Evolutionary conservation across 2,329 filamentous ascomycete genomes (phyloP), one percentile per base, ranked within the genome.

Genomic region (Tolypocladium sp.): DNA sequence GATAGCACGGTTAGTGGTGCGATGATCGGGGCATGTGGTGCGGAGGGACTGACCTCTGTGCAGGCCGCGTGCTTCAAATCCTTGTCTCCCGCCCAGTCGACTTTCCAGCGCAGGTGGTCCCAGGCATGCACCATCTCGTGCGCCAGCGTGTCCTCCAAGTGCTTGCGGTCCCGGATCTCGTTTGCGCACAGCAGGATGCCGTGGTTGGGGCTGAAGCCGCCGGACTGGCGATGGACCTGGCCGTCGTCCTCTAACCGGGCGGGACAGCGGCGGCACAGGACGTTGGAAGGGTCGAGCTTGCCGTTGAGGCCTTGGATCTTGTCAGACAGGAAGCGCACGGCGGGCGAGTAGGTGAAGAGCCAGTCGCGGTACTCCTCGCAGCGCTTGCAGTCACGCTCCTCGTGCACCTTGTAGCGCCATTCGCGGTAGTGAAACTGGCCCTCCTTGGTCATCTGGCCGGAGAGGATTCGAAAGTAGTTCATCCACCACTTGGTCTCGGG

Each of bases 51-150:
- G 74, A 93, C 91, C 86, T 99, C 94, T 59, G 92, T 89, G 73
- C 94, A 99, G 58, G 94, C 94, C 41, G 92, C 90, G 75, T 99
- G 94, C 72, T 87, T 86, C 74, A 99, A 72, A 71, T 91, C 79
- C 77, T 77, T 90, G 66, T 82, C 79, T 5, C 80, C 84, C n/a
- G 78, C 74, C 78, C 89, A 90, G 70, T 97, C 88, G 52, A 97
- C 86, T 74, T 96, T 94, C 79, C 91, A 99, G 63, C 93, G 79
- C 66, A 97, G 70, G 72, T 96, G 89, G 72, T 99, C 94, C 80
- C 92, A 97, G 1, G 92, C 92, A 73, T 99, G 94, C 57, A 99
- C 89, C 91, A 99, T 95, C 77, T 99, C 94, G 74, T 99, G 94
- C 35, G 92, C 88, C 69, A 99, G 79, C 13, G 92, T 96, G 72